A percentile compares a stretch with the other conserved stretches of the same genome.
These are phyloP conservation scores for Sclerotinia sclerotiorum DNA, from an alignment of 2,329 filamentous ascomycete species.

Conservation along the genomic window DNA sequence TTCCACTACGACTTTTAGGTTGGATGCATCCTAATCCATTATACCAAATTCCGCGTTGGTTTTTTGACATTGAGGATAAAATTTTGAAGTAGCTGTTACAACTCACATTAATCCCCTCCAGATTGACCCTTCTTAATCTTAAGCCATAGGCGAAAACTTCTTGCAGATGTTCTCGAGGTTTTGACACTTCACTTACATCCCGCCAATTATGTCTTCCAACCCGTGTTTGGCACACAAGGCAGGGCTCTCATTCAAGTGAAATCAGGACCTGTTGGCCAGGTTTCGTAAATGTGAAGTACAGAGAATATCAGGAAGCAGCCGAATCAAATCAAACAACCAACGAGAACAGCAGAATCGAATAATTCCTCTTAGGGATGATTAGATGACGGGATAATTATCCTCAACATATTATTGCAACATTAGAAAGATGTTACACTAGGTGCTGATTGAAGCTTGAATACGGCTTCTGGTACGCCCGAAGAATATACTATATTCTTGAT, in stretches of 20 bases:
- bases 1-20: not conserved
- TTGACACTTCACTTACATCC: not conserved
- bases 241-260: not conserved
- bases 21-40: not conserved
- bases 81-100: not conserved
- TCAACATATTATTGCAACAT: not conserved
- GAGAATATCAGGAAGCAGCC: not conserved
- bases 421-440: not conserved
- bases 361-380: not conserved
- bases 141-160: not conserved
- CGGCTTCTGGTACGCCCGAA: constrained; percentile 15
- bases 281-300: not conserved
- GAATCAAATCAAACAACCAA: constrained; percentile 12
- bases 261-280: not conserved
- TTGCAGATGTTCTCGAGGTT: not conserved
- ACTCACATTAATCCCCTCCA: not conserved
- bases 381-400: not conserved
- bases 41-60: not conserved
- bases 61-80: not conserved
- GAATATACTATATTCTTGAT: constrained; percentile 14
- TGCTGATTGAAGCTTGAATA: constrained; percentile 4
- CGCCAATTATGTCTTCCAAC: not conserved
- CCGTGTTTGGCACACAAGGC: not conserved
- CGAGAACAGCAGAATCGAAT: constrained; percentile 8
- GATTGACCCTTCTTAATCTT: not conserved